phyloP scores from a whole-genome alignment of 2,329 filamentous ascomycete genomes.

The Xylariaceae sp. region DNA sequence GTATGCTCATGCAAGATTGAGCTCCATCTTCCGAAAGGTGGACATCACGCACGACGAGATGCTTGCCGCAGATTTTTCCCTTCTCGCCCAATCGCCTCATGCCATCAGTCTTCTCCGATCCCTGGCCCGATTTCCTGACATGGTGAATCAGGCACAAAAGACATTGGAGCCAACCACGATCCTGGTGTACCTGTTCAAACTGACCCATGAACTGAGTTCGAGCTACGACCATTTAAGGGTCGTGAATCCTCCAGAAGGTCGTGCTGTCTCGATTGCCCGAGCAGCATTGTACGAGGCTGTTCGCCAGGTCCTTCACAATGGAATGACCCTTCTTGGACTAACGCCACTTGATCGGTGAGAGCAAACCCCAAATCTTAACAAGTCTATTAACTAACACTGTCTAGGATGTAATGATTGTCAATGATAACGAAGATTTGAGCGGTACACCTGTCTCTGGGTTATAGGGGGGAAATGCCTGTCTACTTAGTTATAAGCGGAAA shows the following conservation, averaged over 20 bases:
- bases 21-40: conserved; percentile 62
- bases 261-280: too few relatives aligned
- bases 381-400: too few relatives aligned
- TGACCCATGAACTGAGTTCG: conserved; percentile 20
- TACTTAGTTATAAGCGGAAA: too few relatives aligned
- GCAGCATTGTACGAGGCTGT: conserved; percentile 21
- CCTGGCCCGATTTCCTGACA: conserved; percentile 65
- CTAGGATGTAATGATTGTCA: too few relatives aligned
- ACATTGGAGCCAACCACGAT: conserved; percentile 67
- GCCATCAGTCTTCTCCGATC: conserved; percentile 57
- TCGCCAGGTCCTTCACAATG: conserved; percentile 22
- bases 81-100: conserved; percentile 20
- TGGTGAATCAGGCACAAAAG: conserved; percentile 64
- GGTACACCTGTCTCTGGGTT: too few relatives aligned
- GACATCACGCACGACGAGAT: conserved; percentile 38
- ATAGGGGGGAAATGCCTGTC: too few relatives aligned
- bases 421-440: too few relatives aligned
- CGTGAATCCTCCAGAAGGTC: too few relatives aligned
- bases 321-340: conserved; percentile 21
- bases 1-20: conserved; percentile 75
- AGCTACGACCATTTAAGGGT: too few relatives aligned
- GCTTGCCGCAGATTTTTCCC: too few relatives aligned
- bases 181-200: conserved; percentile 56
- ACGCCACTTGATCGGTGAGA: too few relatives aligned
- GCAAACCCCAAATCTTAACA: too few relatives aligned